These are phyloP conservation scores for Mucor plumbeus DNA, from an alignment of 371 early-diverging fungal species.

Conservation along the genomic window DNA sequence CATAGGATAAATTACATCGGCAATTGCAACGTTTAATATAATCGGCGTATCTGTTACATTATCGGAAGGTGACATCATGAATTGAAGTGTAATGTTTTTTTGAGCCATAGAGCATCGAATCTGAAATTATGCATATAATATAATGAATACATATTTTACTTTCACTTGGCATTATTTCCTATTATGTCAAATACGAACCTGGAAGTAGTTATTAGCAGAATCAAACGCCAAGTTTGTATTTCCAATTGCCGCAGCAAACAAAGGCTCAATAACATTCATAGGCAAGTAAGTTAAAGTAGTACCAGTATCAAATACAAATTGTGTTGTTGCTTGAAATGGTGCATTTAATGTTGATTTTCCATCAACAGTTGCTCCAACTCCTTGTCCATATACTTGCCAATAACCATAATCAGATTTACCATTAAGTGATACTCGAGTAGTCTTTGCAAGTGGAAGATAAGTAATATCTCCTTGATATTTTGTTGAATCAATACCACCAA, in stretches of 20 bases:
- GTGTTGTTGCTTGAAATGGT: not conserved
- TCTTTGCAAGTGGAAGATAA: slow-evolving; percentile 45
- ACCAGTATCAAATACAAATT: slow-evolving; percentile 51
- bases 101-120: slow-evolving; percentile 34
- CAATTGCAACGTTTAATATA: slow-evolving; percentile 34
- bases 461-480: slow-evolving; percentile 56
- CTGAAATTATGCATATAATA: not conserved
- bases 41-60: slow-evolving; percentile 20
- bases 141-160: not conserved
- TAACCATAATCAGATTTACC: slow-evolving; percentile 31
- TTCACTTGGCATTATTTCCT: slow-evolving; percentile 8
- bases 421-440: not conserved
- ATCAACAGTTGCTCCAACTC: slow-evolving; percentile 24
- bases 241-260: slow-evolving; percentile 32
- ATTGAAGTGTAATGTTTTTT: slow-evolving; percentile 27
- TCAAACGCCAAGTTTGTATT: slow-evolving; percentile 32
- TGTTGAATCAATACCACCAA: slow-evolving; percentile 60
- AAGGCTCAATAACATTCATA: slow-evolving; percentile 19
- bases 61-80: slow-evolving; percentile 31
- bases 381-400: slow-evolving; percentile 50
- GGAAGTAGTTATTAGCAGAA: slow-evolving; percentile 27
- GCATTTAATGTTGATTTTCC: not conserved
- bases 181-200: slow-evolving; percentile 8
- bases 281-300: slow-evolving; percentile 51
- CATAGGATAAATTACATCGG: slow-evolving; percentile 44